These are phyloP conservation scores for Hypocreales sp. DNA, from an alignment of 2,329 filamentous ascomycete species.

Conservation along the genomic window DNA sequence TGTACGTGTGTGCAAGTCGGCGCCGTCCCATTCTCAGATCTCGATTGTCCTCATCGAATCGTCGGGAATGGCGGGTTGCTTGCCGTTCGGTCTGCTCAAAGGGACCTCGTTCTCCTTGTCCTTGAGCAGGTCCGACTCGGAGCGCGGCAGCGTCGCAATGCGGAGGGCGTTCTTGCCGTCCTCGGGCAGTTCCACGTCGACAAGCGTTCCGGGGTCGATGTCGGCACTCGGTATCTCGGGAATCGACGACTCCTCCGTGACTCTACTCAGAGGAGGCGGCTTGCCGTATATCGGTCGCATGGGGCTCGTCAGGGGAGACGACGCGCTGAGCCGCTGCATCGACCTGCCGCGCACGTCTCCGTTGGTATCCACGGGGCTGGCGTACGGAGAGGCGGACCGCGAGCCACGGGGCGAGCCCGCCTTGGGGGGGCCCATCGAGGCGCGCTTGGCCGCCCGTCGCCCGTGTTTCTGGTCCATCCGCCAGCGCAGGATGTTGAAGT, in stretches of 20 bases:
- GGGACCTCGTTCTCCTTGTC: constrained; percentile 22
- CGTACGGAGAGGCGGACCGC: constrained; percentile 44
- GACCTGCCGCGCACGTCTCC: constrained; percentile 53
- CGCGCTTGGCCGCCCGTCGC: constrained; percentile 40
- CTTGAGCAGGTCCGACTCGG: constrained; percentile 20
- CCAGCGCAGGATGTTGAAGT: constrained; percentile 92
- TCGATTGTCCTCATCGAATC: constrained; percentile 47
- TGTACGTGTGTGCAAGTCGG: constrained; percentile 1
- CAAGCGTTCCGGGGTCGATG: constrained; percentile 31
- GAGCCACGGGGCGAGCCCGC: constrained; percentile 29
- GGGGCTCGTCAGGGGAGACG: constrained; percentile 47
- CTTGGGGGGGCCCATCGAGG: constrained; percentile 29
- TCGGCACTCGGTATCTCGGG: constrained; percentile 21
- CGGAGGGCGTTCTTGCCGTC: constrained; percentile 11
- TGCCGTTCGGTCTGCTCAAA: constrained; percentile 24
- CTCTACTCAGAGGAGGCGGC: constrained; percentile 56
- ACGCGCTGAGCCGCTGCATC: constrained; percentile 51
- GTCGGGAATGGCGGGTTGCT: constrained; percentile 26
- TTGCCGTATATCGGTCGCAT: constrained; percentile 51
- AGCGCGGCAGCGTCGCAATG: constrained; percentile 15
- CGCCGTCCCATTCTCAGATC: constrained; percentile 23
- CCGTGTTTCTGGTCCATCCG: constrained; percentile 92
- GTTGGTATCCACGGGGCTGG: constrained; percentile 43
- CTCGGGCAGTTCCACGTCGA: constrained; percentile 40
- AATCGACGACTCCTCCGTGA: constrained; percentile 49